These are phyloP conservation scores for Phytophthora europaea DNA, from an alignment of 352 stramenopile genomes.

Conservation along the genomic window DNA sequence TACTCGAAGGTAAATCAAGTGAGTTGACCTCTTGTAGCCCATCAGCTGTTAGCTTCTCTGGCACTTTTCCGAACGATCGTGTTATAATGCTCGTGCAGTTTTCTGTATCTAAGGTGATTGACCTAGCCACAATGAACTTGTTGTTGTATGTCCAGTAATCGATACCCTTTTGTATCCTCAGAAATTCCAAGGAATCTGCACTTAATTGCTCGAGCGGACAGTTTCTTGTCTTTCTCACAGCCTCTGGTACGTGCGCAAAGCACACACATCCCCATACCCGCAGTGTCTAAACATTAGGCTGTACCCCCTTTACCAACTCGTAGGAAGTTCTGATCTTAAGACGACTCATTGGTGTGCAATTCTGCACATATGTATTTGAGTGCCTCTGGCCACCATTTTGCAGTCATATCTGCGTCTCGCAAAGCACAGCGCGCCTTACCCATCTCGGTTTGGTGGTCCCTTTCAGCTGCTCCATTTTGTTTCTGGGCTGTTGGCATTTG, in stretches of 20 bases:
- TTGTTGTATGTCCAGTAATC: slow-evolving; percentile 1
- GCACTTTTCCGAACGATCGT: slow-evolving; percentile 4
- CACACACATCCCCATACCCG: slow-evolving; percentile 2
- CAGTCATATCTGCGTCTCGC: background rate
- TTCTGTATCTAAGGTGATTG: background rate
- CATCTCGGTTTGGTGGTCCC: background rate
- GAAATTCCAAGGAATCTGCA: slow-evolving; percentile 4
- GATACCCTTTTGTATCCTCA: slow-evolving; percentile 9
- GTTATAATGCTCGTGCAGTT: background rate
- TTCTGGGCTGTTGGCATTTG: slow-evolving; percentile 5
- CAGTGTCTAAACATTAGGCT: background rate
- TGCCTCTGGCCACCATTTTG: slow-evolving; percentile 4
- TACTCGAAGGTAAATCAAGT: background rate
- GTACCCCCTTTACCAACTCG: slow-evolving; percentile 1
- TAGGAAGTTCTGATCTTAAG: slow-evolving; percentile 6
- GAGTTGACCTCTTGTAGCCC: background rate
- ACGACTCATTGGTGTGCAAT: slow-evolving; percentile 5
- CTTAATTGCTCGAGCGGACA: slow-evolving; percentile 10
- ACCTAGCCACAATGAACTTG: slow-evolving; percentile 1
- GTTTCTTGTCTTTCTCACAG: background rate
- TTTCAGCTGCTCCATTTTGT: slow-evolving; percentile 5
- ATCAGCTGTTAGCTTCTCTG: background rate
- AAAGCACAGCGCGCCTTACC: background rate
- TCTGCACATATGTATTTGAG: slow-evolving; percentile 12
- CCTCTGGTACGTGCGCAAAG: slow-evolving; percentile 1